These are phyloP conservation scores for Phialemoniopsis sp. DNA, from an alignment of 2,329 filamentous ascomycete species.

Conservation along the genomic window DNA sequence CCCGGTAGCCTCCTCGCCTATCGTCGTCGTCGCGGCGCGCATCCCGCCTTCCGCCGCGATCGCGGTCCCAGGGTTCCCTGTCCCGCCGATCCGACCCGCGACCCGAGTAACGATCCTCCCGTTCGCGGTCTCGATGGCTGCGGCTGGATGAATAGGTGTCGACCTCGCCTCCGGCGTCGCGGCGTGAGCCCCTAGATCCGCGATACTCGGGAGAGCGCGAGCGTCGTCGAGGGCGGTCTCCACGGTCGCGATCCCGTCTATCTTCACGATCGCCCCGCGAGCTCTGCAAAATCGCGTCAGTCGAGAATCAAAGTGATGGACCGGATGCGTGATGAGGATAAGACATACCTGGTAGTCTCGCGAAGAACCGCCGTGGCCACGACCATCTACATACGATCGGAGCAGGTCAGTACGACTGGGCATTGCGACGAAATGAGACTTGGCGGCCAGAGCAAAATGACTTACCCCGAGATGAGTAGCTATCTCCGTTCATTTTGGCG, in stretches of 20 bases:
- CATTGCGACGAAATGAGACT: conserved; percentile 5
- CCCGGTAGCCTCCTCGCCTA: conserved; percentile 30
- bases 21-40: conserved; percentile 13
- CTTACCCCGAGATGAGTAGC: conserved; percentile 74
- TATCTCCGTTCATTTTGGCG: conserved; percentile 78
- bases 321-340: not conserved
- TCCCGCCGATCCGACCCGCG: conserved; percentile 52
- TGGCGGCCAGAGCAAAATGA: conserved; percentile 9
- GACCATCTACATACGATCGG: conserved; percentile 29
- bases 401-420: conserved; percentile 1
- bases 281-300: conserved; percentile 10
- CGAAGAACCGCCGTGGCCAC: conserved; percentile 44
- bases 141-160: conserved; percentile 92
- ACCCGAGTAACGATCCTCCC: conserved; percentile 84
- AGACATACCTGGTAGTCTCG: conserved; percentile 51
- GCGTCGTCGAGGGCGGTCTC: conserved; percentile 60
- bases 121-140: conserved; percentile 87
- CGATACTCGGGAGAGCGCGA: conserved; percentile 82
- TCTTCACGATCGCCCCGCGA: conserved; percentile 26
- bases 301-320: not conserved
- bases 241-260: conserved; percentile 23
- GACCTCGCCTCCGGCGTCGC: conserved; percentile 63
- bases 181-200: conserved; percentile 60
- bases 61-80: conserved; percentile 69
- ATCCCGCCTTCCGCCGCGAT: conserved; percentile 49